These are phyloP conservation scores for Neurospora intermedia DNA, from an alignment of 495 filamentous ascomycete genomes.

Conservation along the genomic window DNA sequence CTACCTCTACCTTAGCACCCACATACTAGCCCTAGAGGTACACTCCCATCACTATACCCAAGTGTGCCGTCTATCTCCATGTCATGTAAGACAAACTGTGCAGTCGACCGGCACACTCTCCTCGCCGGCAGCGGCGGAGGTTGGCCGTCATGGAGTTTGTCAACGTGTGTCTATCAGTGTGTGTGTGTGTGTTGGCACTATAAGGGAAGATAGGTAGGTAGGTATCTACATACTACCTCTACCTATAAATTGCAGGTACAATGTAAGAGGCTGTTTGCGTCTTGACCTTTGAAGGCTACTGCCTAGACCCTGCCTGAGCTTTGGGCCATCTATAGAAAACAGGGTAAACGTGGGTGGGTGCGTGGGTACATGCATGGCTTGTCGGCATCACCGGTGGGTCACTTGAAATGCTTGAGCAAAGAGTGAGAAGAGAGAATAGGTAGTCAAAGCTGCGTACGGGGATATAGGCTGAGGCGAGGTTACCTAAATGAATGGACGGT, in stretches of 20 bases:
- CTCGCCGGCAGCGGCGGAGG: not conserved
- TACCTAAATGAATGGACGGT: not conserved
- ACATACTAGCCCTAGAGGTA: not conserved
- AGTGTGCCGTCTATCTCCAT: not conserved
- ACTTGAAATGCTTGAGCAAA: not conserved
- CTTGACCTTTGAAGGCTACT: not conserved
- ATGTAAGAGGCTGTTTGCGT: not conserved
- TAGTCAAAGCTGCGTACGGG: too few species aligned
- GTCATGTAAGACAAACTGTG: not conserved
- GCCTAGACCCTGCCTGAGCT: not conserved
- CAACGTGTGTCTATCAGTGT: not conserved
- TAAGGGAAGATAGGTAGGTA: not conserved
- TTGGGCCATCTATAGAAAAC: not conserved
- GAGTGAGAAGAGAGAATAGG: too few species aligned
- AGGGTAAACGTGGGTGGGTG: not conserved
- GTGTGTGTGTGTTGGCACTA: not conserved
- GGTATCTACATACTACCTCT: not conserved
- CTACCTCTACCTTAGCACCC: not conserved
- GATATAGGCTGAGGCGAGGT: too few species aligned
- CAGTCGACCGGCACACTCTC: not conserved
- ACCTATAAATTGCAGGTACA: not conserved
- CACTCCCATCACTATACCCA: not conserved
- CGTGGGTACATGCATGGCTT: not conserved
- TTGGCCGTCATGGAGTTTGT: not conserved
- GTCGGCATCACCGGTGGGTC: not conserved